Conservation (phyloP, 108 stramenopile genomes). For the Cylindrotheca fusiformis region DNA sequence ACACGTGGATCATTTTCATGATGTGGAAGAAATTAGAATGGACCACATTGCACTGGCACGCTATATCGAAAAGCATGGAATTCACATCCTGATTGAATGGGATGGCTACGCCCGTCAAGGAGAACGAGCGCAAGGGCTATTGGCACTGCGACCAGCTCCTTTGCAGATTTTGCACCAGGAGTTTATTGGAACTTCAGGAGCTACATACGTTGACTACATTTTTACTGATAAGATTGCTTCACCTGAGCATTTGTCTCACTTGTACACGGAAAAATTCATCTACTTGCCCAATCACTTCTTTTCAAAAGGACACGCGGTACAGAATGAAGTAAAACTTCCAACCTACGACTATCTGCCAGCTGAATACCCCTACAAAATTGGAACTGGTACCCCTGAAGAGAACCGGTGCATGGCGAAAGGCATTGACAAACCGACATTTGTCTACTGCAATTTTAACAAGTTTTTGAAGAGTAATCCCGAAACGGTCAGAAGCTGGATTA, state of each 20-base stretch:
- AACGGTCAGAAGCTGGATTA: slow-evolving; percentile 77
- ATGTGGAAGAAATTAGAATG: slow-evolving; percentile 44
- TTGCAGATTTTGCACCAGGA: slow-evolving; percentile 84
- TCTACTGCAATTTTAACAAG: slow-evolving; percentile 87
- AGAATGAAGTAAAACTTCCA: slow-evolving; percentile 60
- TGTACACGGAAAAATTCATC: slow-evolving; percentile 80
- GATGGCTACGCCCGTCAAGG: slow-evolving; percentile 86
- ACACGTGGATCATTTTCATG: slow-evolving; percentile 78
- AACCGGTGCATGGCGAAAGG: slow-evolving; percentile 63
- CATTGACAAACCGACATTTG: slow-evolving; percentile 45
- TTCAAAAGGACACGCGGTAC: slow-evolving; percentile 80
- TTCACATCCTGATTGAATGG: slow-evolving; percentile 84
- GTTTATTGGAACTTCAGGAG: slow-evolving; percentile 80
- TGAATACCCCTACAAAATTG: slow-evolving; percentile 49
- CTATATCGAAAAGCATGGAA: slow-evolving; percentile 65
- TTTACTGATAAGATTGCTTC: slow-evolving; percentile 68
- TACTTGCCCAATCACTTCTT: slow-evolving; percentile 87
- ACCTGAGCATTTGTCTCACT: slow-evolving; percentile 35
- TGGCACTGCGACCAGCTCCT: slow-evolving; percentile 79
- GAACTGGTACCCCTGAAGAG: slow-evolving; percentile 70
- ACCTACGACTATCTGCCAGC: slow-evolving; percentile 52
- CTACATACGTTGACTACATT: slow-evolving; percentile 77
- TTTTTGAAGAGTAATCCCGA: slow-evolving; percentile 85
- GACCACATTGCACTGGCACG: slow-evolving; percentile 72
- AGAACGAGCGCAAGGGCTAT: slow-evolving; percentile 74